A percentile compares a stretch with the other conserved stretches of the same genome.
phyloP scores from a whole-genome alignment of 2,329 filamentous ascomycete genomes.

The Calonectria honghensis region DNA sequence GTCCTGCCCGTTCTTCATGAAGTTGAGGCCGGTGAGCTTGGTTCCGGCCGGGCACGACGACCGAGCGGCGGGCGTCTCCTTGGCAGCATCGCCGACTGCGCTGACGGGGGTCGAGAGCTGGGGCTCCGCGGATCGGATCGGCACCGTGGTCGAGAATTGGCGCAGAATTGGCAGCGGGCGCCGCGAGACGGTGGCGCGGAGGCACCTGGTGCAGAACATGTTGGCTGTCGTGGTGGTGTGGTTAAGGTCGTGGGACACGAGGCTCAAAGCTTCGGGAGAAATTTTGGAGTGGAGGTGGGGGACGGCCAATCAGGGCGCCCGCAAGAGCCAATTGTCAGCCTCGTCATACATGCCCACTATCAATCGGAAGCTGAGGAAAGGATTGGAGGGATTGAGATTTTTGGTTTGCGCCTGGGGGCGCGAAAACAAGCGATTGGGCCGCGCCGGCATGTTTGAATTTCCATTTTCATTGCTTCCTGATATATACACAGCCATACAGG shows the following conservation, averaged over 20 bases:
- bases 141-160: constrained; percentile 64
- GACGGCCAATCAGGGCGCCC: constrained; percentile 53
- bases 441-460: constrained; percentile 42
- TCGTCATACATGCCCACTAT: constrained; percentile 44
- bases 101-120: constrained; percentile 61
- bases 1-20: constrained; percentile 82
- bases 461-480: constrained; percentile 55
- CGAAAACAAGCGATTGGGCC: constrained; percentile 17
- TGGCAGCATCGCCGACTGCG: constrained; percentile 57
- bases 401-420: background rate
- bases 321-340: constrained; percentile 55
- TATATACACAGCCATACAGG: constrained; percentile 61
- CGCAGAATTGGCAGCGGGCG: constrained; percentile 58
- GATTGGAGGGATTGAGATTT: constrained; percentile 19
- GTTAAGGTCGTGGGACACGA: constrained; percentile 53
- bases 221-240: constrained; percentile 50
- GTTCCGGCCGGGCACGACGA: constrained; percentile 81
- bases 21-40: constrained; percentile 83
- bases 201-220: constrained; percentile 69
- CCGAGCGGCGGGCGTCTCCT: constrained; percentile 56
- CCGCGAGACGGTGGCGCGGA: constrained; percentile 64
- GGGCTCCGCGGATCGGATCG: constrained; percentile 61
- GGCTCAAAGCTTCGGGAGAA: constrained; percentile 53
- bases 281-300: constrained; percentile 55
- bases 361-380: constrained; percentile 21